phyloP scores from a whole-genome alignment of 1,284 basidiomycete species.

The Stereum hirsutum region DNA sequence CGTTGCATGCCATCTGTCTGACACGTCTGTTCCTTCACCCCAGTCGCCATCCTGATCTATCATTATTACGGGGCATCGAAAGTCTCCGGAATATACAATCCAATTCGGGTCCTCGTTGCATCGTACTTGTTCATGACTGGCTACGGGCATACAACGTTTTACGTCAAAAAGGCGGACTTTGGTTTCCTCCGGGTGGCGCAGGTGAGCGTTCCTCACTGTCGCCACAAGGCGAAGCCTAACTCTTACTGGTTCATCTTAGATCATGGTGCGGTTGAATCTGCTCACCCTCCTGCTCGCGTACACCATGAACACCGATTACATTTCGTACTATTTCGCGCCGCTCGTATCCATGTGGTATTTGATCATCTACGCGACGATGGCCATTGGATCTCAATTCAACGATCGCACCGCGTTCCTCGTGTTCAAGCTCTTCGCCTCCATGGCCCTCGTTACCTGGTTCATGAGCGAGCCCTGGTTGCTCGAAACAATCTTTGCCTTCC shows the following conservation, averaged over 20 bases:
- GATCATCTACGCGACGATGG: constrained; percentile 77
- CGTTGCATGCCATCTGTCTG: constrained; percentile 3
- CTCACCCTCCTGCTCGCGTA: constrained; percentile 77
- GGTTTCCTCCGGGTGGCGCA: constrained; percentile 67
- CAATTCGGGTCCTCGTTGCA: constrained; percentile 79
- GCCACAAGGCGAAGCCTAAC: neutral
- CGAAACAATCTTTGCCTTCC: constrained; percentile 51
- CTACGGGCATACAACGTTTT: constrained; percentile 69
- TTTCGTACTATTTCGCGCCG: constrained; percentile 83
- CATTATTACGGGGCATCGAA: constrained; percentile 85
- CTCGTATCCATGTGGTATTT: constrained; percentile 80
- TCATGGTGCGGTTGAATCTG: constrained; percentile 76
- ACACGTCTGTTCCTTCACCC: no score
- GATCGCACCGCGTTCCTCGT: constrained; percentile 59
- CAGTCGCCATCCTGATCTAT: constrained; percentile 82
- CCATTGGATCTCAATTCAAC: constrained; percentile 65
- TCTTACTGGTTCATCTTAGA: constrained; percentile 28
- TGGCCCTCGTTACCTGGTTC: constrained; percentile 52
- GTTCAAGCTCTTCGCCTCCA: constrained; percentile 60
- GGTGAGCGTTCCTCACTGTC: constrained; percentile 23
- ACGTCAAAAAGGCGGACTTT: constrained; percentile 82
- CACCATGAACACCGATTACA: constrained; percentile 85
- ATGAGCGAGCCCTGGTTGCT: constrained; percentile 60
- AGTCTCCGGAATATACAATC: constrained; percentile 85
- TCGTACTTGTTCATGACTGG: constrained; percentile 81